Evolutionary conservation across 352 stramenopile species (phyloP).

Genomic region (Thraustochytrium striatum): DNA sequence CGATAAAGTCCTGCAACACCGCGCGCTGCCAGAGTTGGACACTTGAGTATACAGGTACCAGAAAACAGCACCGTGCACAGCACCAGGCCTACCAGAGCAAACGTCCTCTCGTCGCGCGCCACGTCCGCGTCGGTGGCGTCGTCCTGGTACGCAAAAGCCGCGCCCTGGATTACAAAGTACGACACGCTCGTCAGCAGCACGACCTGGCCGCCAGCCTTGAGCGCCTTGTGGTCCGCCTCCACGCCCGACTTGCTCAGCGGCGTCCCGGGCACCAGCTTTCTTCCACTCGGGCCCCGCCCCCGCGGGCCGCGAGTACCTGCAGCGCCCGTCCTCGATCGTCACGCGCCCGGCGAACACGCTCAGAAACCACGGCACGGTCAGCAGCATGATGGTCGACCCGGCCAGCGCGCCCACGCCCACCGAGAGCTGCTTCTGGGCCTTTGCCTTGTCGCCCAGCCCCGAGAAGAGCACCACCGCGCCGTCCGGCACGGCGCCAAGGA

Average conservation of each 20-base stretch:
- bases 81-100: constrained; percentile 76
- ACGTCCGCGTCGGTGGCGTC: constrained; percentile 71
- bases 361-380: constrained; percentile 84
- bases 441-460: constrained; percentile 71
- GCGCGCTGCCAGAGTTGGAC: constrained; percentile 72
- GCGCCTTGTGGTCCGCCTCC: constrained; percentile 63
- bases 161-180: constrained; percentile 91
- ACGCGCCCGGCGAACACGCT: constrained; percentile 86
- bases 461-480: constrained; percentile 96
- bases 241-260: constrained; percentile 57
- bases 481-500: constrained; percentile 92
- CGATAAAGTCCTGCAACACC: constrained; percentile 51
- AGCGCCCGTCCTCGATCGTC: constrained; percentile 77
- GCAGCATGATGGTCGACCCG: constrained; percentile 97
- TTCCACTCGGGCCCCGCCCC: constrained; percentile 69
- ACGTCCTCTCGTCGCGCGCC: constrained; percentile 76
- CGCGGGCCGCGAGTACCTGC: constrained; percentile 75
- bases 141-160: constrained; percentile 76
- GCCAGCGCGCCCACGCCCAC: constrained; percentile 95
- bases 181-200: constrained; percentile 86
- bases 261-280: constrained; percentile 70
- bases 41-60: constrained; percentile 70
- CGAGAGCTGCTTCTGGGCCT: constrained; percentile 87
- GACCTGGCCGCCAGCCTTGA: constrained; percentile 77
- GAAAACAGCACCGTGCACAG: constrained; percentile 81